These are phyloP conservation scores for Circinella umbellata DNA, from an alignment of 371 early-diverging fungal genomes.

Conservation along the genomic window DNA sequence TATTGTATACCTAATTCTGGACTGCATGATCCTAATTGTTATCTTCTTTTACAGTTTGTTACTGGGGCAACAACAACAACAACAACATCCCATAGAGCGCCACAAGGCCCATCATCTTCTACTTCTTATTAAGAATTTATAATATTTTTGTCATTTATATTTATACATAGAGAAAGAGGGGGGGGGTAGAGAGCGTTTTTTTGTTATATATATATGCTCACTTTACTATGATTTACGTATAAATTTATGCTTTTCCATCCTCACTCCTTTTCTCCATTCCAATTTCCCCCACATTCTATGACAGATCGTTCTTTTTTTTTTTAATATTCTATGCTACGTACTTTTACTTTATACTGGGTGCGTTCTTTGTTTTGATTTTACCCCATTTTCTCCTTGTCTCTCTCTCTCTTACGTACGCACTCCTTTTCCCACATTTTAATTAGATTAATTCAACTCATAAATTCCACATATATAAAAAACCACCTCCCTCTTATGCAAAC, in stretches of 20 bases:
- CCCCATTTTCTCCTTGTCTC: no score
- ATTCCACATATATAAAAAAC: no score
- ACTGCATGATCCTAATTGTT: slow-evolving; percentile 26
- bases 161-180: neutral
- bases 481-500: no score
- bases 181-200: neutral
- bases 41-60: slow-evolving; percentile 10
- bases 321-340: neutral
- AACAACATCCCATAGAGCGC: neutral
- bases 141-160: no score
- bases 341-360: neutral
- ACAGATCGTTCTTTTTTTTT: neutral
- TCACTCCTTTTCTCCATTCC: neutral
- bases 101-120: neutral
- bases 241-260: neutral
- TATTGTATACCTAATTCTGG: slow-evolving; percentile 32
- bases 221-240: neutral
- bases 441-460: no score
- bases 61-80: neutral
- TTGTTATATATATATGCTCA: neutral
- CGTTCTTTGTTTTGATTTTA: no score
- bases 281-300: no score
- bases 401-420: no score
- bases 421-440: no score
- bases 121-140: no score